phyloP scores from a whole-genome alignment of 106 monocot genomes.

The Agapanthus africanus region DNA sequence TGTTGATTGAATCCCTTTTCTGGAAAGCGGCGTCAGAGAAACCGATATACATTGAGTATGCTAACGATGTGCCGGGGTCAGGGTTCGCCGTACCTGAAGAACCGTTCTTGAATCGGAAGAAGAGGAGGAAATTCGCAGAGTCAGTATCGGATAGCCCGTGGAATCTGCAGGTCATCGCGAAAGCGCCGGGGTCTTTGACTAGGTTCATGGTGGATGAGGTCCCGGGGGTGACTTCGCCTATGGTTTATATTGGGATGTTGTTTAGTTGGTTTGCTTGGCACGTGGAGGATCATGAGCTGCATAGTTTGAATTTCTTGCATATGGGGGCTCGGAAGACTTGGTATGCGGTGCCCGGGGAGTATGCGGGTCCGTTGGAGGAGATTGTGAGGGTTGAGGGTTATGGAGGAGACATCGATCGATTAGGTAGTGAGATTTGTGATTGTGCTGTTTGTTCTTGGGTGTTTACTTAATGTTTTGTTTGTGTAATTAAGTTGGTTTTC shows the following conservation, averaged over 20 bases:
- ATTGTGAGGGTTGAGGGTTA: slow-evolving; percentile 65
- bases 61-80: slow-evolving; percentile 96
- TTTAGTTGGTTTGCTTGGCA: slow-evolving; percentile 99
- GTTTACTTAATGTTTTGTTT: slow-evolving; percentile 5
- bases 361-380: slow-evolving; percentile 66
- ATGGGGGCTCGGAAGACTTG: slow-evolving; percentile 90
- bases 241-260: slow-evolving; percentile 97
- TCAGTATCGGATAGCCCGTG: slow-evolving; percentile 73
- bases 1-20: slow-evolving; percentile 67
- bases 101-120: slow-evolving; percentile 31
- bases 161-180: slow-evolving; percentile 93
- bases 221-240: slow-evolving; percentile 89
- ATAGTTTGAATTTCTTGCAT: slow-evolving; percentile 94
- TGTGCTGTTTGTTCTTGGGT: slow-evolving; percentile 8
- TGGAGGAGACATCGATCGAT: slow-evolving; percentile 56
- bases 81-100: no score
- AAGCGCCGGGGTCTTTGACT: slow-evolving; percentile 82
- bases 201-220: slow-evolving; percentile 97
- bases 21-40: slow-evolving; percentile 69
- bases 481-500: no score
- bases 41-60: slow-evolving; percentile 85
- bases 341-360: slow-evolving; percentile 81
- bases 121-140: slow-evolving; percentile 23
- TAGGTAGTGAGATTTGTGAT: slow-evolving; percentile 43
- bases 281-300: slow-evolving; percentile 96